Evolutionary conservation across 1,139 yeast genomes (phyloP), one percentile per base, ranked within the genome.

Genomic region (Hemisphaericaspora subhashii): DNA sequence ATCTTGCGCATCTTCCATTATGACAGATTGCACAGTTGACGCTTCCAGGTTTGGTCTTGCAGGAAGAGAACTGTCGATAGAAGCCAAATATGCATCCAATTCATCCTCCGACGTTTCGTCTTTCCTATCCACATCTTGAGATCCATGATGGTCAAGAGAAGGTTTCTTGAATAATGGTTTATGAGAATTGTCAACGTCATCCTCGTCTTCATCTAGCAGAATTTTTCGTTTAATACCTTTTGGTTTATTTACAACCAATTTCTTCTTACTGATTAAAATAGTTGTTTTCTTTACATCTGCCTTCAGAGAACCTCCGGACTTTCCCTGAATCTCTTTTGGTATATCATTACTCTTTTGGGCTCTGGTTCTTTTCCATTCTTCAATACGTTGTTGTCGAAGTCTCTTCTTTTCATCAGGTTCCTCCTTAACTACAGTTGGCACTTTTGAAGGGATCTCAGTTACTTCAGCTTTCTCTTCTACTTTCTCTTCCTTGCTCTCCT

Each of bases 351-450:
- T 12, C 35, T 37, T 12, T 37, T 47, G 51, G 23, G 41, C 60
- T 46, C 48, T 58, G 56, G 51, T 51, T 52, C 45, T 46, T 41
- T 68, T 70, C 75, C 76, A 69, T 40, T 68, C 69, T 39, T 69
- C 74, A 3, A 70, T 55, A 29, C 68, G 46, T 43, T 58, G 57
- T 33, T 62, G 64, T 6, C 66, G 53, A 13, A 50, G 43, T 12
- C 42, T 35, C 38, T 52, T 51, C 42, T 52, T 51, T 23, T 50
- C 51, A 10, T 45, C 53, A 20, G 48, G 50, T 8, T 44, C 51
- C 13, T 40, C 45, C n/a, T 37, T 40, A 17, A 31, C 35, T 40
- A 5, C 25, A 7, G 15, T 31, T 10, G 27, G 5, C 14, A 5
- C 35, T 3, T 7, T 5, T 9, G 4, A 2, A 2, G 15, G 15